Evolutionary conservation across 2,329 filamentous ascomycete genomes (phyloP), one percentile per base, ranked within the genome.

Genomic region (Fusarium protoensiforme): DNA sequence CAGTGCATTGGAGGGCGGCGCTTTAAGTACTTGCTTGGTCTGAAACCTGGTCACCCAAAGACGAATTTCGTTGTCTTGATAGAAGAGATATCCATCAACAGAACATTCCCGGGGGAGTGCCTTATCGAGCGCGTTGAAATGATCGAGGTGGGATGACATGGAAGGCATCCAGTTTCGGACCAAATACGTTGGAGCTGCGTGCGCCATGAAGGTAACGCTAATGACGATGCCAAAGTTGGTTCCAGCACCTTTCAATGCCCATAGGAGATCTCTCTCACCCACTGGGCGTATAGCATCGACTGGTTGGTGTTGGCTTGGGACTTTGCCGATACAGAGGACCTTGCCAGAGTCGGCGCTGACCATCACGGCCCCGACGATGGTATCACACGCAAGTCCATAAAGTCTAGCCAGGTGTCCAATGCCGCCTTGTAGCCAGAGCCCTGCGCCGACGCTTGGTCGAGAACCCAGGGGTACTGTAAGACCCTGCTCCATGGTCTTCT

Each of bases 401-500:
- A 84, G 63, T 66, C 90, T 83, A 38, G 86, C 75, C n/a, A 91
- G 81, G 71, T 91, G 89, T 2, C 90, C 90, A 57, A 92, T 90
- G 61, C 90, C 90, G 43, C 91, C 91, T 82, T 92, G 90, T 54
- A 92, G 82, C 89, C 89, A 92, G 16, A 90, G 73, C 0, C 91
- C 91, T 0, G 88, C 86, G 4, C 91, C 90, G 29, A 92, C 89
- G 71, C 89, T 92, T 70, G 90, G 90, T 7, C 90, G 88, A 29
- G 88, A 78, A 3, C 90, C 91, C 4, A 92, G 78, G 0, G 90
- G 90, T 3, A 92, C 86, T 64, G 87, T 88, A 61, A 92, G 1
- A 3, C 86, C 87, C 0, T 71, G 81, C 2, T 65, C 79, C 83
- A 87, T 86, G 39, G 87, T 75, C 60, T 83, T 81, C 22, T 76